Base-by-base conservation (phyloP, 108 stramenopile genomes). In the Cyclotella baltica region DNA sequence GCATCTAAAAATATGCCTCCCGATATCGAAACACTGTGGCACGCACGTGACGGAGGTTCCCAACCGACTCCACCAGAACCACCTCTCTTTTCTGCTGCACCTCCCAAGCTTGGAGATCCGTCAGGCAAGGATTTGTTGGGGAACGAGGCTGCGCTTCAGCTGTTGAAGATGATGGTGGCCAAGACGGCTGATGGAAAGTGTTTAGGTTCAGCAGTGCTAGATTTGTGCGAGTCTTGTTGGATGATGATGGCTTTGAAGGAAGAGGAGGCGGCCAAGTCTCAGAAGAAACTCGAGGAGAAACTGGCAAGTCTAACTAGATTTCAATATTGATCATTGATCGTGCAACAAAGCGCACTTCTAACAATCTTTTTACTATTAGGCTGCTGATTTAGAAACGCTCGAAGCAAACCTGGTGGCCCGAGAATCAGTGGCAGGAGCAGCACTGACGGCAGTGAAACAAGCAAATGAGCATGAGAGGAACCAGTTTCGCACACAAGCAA, bases 41-140 rank as follows among this genome's bases (percentile, higher is more conserved):
- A 91, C 67, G 85, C 92, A 46, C 82, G 90, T 33, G 95, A 96
- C 73, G 95, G 92, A 31, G 81, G 83, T 51, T 75, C 87, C 61
- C 80, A 86, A 28, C 91, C 95, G 22, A 78, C 81, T 35, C 67
- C 83, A 46, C 95, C 95, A 5, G 77, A 83, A 35, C 82, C 85
- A 22, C 81, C 87, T 3, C 75, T 95, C 30, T 95, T 96, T 82
- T 74, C 85, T 23, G 84, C 91, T 13, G 80, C 91, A 23, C 92
- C 90, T 22, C 92, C 95, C 28, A 93, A 93, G 78, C 61, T 96
- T 3, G 77, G 87, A 8, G 95, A 96, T 88, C 89, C 95, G 10
- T 87, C 91, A 4, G 95, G 91, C 1, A 92, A 89, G 67, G 95
- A 92, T 79, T 55, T 96, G 16, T 62, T 96, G 37, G 95, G 95